Conservation (phyloP, 2,329 filamentous ascomycete species). For the Cercospora nicotianae region DNA sequence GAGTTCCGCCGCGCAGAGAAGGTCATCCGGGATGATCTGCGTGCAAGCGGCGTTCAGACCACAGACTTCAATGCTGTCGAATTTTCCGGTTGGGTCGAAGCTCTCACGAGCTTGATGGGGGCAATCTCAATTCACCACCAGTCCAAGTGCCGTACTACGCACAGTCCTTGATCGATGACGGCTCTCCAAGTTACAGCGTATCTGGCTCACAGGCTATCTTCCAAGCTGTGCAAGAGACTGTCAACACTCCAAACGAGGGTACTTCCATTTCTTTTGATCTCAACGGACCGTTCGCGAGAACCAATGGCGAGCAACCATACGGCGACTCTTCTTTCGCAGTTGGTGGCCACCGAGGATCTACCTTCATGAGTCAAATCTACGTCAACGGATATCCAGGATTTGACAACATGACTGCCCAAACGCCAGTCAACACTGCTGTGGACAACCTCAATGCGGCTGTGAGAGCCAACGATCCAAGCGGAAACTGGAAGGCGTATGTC, state of each 20-base stretch:
- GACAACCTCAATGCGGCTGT: conserved; percentile 19
- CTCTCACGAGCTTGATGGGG: conserved; percentile 23
- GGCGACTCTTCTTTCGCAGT: conserved; percentile 16
- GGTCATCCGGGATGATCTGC: conserved; percentile 6
- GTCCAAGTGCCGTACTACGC: conserved; percentile 23
- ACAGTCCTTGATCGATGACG: conserved; percentile 22
- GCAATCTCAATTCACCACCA: conserved; percentile 19
- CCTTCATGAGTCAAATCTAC: conserved; percentile 25
- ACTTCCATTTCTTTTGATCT: conserved; percentile 25
- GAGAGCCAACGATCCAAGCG: conserved; percentile 9
- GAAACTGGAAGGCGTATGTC: conserved; percentile 20
- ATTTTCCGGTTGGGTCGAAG: conserved; percentile 20
- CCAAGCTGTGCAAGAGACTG: conserved; percentile 19
- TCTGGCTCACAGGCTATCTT: conserved; percentile 9
- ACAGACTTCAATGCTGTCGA: conserved; percentile 18
- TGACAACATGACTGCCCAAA: conserved; percentile 12
- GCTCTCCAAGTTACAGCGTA: conserved; percentile 15
- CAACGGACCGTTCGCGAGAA: conserved; percentile 17
- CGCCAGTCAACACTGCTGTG: conserved; percentile 9
- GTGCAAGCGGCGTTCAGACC: conserved; percentile 6
- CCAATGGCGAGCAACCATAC: conserved; percentile 21
- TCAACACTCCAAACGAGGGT: conserved; percentile 3
- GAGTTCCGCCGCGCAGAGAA: conserved; percentile 13
- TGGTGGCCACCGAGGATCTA: conserved; percentile 17
- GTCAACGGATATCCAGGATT: conserved; percentile 19